phyloP scores from a whole-genome alignment of 192 early-diverging fungal genomes.

The Podila clonocystis region DNA sequence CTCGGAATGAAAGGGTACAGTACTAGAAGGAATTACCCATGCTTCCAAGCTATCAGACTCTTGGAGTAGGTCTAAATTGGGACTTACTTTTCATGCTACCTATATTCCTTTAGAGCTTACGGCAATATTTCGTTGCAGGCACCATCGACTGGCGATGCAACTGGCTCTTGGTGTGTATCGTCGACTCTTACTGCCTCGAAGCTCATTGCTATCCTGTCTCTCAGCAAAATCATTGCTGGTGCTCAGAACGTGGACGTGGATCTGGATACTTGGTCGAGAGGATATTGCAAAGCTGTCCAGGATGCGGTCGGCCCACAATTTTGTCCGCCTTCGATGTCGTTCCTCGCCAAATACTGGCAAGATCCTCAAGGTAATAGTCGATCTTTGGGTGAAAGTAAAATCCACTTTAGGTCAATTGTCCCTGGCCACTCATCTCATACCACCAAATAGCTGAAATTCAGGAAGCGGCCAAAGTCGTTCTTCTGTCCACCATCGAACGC shows the following conservation, averaged over 20 bases:
- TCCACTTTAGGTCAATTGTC: background rate
- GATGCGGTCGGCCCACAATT: constrained; percentile 58
- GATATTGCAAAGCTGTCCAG: constrained; percentile 63
- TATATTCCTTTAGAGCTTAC: constrained; percentile 58
- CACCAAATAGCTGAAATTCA: constrained; percentile 67
- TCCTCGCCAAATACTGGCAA: constrained; percentile 85
- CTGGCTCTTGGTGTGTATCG: constrained; percentile 68
- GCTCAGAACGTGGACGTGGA: constrained; percentile 25
- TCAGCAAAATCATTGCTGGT: constrained; percentile 27
- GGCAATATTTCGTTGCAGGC: constrained; percentile 72
- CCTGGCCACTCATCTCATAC: background rate
- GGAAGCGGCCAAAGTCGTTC: constrained; percentile 67
- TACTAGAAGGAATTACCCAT: no score
- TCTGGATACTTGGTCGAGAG: constrained; percentile 57
- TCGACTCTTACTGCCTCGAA: constrained; percentile 70
- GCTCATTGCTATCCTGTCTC: constrained; percentile 68
- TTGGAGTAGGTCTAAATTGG: no score
- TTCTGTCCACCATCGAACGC: constrained; percentile 61
- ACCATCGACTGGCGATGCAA: constrained; percentile 41
- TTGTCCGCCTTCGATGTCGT: constrained; percentile 73
- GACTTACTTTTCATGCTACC: background rate
- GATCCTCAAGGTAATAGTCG: constrained; percentile 71
- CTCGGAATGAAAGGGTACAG: constrained; percentile 68
- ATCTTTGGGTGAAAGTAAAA: background rate
- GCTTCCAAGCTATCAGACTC: no score